A percentile compares a stretch with the other conserved stretches of the same genome.
Evolutionary conservation across 2,329 filamentous ascomycete species (phyloP).

Genomic region (Talaromyces sp.): DNA sequence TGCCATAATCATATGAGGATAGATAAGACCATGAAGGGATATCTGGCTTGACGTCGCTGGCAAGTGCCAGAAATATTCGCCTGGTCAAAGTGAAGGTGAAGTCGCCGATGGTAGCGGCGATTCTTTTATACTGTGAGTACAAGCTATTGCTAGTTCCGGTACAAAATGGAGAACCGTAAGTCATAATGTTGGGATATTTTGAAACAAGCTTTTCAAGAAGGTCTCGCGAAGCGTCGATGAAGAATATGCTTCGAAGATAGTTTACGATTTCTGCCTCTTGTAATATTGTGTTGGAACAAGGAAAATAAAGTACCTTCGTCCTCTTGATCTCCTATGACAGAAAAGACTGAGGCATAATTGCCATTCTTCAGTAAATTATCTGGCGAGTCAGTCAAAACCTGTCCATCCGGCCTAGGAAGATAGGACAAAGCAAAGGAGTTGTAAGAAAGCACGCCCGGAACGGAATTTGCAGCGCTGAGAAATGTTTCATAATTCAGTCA

Average conservation of each 20-base stretch:
- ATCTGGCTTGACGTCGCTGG: conserved; percentile 53
- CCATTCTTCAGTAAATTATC: conserved; percentile 59
- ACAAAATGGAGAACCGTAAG: conserved; percentile 70
- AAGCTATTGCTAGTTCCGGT: conserved; percentile 69
- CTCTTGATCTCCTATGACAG: conserved; percentile 74
- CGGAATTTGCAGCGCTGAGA: conserved; percentile 68
- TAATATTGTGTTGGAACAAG: conserved; percentile 70
- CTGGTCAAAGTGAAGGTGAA: conserved; percentile 73
- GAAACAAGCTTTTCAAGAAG: conserved; percentile 61
- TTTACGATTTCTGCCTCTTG: conserved; percentile 60
- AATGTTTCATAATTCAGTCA: conserved; percentile 49
- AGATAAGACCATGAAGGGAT: conserved; percentile 77
- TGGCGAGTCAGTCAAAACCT: conserved; percentile 62
- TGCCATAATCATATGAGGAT: conserved; percentile 70
- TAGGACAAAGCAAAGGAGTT: conserved; percentile 71
- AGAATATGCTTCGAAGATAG: conserved; percentile 66
- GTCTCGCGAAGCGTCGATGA: conserved; percentile 56
- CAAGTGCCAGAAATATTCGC: conserved; percentile 61
- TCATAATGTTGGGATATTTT: conserved; percentile 62
- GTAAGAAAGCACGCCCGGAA: conserved; percentile 70
- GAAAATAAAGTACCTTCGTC: conserved; percentile 78
- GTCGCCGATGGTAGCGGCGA: conserved; percentile 76
- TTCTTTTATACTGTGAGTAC: conserved; percentile 76
- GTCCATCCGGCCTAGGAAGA: conserved; percentile 72
- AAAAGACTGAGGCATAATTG: conserved; percentile 61